Base-by-base conservation (phyloP, 1,284 basidiomycete species). In the Ganoderma boninense region DNA sequence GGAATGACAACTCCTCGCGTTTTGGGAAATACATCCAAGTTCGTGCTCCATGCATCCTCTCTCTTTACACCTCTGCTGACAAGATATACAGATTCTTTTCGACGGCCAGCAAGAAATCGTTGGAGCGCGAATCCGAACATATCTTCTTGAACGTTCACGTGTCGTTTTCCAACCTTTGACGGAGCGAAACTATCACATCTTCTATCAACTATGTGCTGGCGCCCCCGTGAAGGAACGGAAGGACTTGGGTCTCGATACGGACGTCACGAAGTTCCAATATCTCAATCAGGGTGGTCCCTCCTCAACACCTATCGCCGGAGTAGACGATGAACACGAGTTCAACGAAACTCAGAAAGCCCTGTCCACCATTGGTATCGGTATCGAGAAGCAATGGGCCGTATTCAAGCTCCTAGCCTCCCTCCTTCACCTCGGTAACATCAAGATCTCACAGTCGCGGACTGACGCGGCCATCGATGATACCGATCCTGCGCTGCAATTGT, bases 21-120 rank as follows among this genome's bases (percentile, higher is more conserved):
- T 99, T 99, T 81, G 98, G 98, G 73, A 99, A 99, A 84, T 99
- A 99, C 83, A 98, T 99, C 74, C 97, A 99, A 89, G 96, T 97
- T 65, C 73, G 87, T 79, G 40, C 18, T 38, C 56, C 38, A 35
- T 26, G 20, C 35, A 4, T 49, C 56, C 43, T 65, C 61, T 29
- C 29, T n/a, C 43, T 29, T 60, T 67, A 38, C 26, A 71, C 42
- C 65, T 59, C 38, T 52, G 69, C 64, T 77, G 29, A 79, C 38
- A n/a, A 43, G 40, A 18, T 6, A 16, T 38, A 2, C 75, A 97
- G 95, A 98, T 99, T 79, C 89, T 99, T 54, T 99, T 99, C 77
- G 97, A 99, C 81, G 93, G 93, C 67, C 89, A 91, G 73, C 95
- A 98, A 84, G 95, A 97, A 78, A 99, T 99, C 73, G 96, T 99